Conservation (phyloP, 345 rosid genomes). For the Gossypium herbaceum region DNA sequence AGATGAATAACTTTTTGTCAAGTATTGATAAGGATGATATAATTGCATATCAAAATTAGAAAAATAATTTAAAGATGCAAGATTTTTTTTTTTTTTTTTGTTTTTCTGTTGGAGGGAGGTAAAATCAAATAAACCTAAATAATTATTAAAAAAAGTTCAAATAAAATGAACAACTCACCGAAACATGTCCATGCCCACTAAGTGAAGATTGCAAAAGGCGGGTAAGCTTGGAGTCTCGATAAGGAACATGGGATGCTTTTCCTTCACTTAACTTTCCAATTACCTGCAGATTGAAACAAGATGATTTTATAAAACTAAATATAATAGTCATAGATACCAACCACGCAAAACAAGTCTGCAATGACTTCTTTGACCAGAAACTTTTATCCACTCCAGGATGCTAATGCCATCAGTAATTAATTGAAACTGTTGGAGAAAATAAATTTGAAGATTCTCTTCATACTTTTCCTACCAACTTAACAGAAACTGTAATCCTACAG, state of each 20-base stretch:
- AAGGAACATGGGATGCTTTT: constrained; percentile 98
- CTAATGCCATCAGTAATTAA: background rate
- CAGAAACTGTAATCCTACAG: background rate
- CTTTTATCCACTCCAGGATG: background rate
- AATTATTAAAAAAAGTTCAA: background rate
- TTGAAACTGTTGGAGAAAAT: background rate
- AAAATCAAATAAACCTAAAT: background rate
- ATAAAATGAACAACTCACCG: constrained; percentile 50
- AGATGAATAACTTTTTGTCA: background rate
- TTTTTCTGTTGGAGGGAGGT: background rate
- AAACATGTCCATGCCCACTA: constrained; percentile 97
- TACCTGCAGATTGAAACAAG: constrained; percentile 55
- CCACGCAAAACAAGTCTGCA: background rate
- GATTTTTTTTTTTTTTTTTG: no score
- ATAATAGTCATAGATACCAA: background rate
- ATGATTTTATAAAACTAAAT: constrained; percentile 14
- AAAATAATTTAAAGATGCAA: background rate
- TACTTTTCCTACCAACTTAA: background rate
- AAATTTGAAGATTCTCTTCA: constrained; percentile 1
- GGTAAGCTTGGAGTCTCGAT: constrained; percentile 96
- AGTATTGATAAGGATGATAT: background rate
- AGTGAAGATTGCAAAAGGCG: constrained; percentile 97
- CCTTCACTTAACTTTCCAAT: constrained; percentile 99
- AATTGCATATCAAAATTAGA: background rate
- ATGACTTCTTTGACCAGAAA: background rate